Evolutionary conservation across 2,329 filamentous ascomycete genomes (phyloP).

Genomic region (Aschersonia sp.): DNA sequence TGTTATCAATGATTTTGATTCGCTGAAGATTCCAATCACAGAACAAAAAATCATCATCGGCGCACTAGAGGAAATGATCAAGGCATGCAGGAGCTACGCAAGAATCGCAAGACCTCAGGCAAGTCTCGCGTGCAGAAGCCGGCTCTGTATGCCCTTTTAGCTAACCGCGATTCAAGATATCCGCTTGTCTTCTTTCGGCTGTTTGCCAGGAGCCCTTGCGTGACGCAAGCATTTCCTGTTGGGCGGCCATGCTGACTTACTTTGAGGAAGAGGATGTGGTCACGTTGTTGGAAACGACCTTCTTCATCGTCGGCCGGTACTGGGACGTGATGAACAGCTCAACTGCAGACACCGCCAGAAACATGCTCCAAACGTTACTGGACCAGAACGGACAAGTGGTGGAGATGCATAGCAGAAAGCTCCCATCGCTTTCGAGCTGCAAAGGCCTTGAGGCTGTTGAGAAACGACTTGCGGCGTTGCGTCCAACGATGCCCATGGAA

Average conservation of each 20-base stretch:
- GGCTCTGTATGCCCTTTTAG: background rate
- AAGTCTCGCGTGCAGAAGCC: slow-evolving; percentile 12
- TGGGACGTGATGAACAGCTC: slow-evolving; percentile 54
- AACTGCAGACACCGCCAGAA: slow-evolving; percentile 43
- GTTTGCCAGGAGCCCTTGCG: slow-evolving; percentile 63
- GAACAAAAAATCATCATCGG: slow-evolving; percentile 69
- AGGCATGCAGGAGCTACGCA: slow-evolving; percentile 56
- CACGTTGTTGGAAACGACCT: slow-evolving; percentile 71
- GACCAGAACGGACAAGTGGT: slow-evolving; percentile 47
- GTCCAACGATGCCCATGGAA: slow-evolving; percentile 22
- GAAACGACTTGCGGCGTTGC: slow-evolving; percentile 47
- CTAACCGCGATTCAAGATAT: slow-evolving; percentile 42
- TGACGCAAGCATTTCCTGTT: slow-evolving; percentile 66
- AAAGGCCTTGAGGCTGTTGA: slow-evolving; percentile 56
- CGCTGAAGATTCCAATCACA: slow-evolving; percentile 35
- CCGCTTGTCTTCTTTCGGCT: slow-evolving; percentile 80
- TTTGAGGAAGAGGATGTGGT: slow-evolving; percentile 69
- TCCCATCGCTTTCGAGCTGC: slow-evolving; percentile 67
- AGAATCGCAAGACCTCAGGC: slow-evolving; percentile 77
- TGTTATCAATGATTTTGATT: slow-evolving; percentile 52
- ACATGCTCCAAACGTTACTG: slow-evolving; percentile 51
- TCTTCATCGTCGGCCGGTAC: slow-evolving; percentile 71
- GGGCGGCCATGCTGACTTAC: slow-evolving; percentile 62
- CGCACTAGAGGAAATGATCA: slow-evolving; percentile 80
- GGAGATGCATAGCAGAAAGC: slow-evolving; percentile 50